Evolutionary conservation across 345 rosid genomes (phyloP).

Genomic region (Eucalyptus microcorys): DNA sequence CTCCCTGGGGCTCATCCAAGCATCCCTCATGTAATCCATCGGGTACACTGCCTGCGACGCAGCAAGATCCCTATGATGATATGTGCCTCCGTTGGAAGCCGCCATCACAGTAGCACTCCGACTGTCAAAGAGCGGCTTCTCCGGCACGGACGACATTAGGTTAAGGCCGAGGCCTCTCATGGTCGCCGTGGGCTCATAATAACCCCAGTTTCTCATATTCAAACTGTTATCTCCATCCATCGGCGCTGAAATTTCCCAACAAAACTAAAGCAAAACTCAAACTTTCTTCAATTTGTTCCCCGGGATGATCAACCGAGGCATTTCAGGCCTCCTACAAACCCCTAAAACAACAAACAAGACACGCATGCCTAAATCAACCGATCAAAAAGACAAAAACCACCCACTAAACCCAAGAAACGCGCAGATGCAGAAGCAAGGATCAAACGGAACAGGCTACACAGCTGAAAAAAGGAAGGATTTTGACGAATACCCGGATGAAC

Average conservation of each 20-base stretch:
- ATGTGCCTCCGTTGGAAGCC: background rate
- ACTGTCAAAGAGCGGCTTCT: background rate
- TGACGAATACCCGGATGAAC: background rate
- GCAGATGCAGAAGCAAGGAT: background rate
- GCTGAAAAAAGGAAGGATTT: background rate
- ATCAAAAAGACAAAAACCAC: background rate
- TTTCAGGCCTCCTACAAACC: background rate
- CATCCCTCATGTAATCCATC: conserved; percentile 5
- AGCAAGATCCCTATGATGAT: conserved; percentile 1
- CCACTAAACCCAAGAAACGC: background rate
- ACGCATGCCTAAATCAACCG: background rate
- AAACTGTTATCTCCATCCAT: conserved; percentile 14
- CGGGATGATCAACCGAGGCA: background rate
- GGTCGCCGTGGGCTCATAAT: conserved; percentile 7
- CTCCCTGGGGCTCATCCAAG: conserved; percentile 11
- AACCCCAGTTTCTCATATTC: conserved; percentile 15
- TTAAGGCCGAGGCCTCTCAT: conserved; percentile 9
- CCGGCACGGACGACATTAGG: conserved; percentile 2
- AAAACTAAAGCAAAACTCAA: background rate
- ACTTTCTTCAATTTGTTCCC: background rate
- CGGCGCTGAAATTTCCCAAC: background rate
- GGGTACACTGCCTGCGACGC: background rate
- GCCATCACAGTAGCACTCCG: conserved; percentile 5
- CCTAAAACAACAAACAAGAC: background rate
- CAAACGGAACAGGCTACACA: background rate